phyloP scores from a whole-genome alignment of 257 asterid species.

The Plantago ovata region DNA sequence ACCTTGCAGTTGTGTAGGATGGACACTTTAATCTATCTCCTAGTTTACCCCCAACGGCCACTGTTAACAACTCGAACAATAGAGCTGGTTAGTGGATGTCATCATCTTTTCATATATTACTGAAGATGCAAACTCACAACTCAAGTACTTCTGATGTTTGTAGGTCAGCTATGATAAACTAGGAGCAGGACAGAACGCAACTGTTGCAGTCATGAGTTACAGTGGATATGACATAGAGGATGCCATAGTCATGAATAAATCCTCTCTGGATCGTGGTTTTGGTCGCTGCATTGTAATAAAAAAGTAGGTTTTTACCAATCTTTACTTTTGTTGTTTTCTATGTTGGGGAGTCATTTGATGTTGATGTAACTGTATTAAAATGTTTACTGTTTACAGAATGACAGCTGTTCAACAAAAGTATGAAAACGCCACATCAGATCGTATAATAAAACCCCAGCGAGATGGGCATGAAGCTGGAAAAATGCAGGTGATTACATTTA shows the following conservation, averaged over 20 bases:
- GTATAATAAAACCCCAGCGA: constrained; percentile 55
- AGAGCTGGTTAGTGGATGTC: constrained; percentile 68
- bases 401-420: constrained; percentile 55
- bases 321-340: neutral
- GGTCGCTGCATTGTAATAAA: constrained; percentile 95
- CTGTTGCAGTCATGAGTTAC: constrained; percentile 97
- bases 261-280: constrained; percentile 97
- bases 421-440: constrained; percentile 54
- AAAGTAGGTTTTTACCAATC: constrained; percentile 37
- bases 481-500: constrained; percentile 55
- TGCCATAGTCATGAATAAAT: constrained; percentile 95
- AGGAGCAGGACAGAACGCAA: constrained; percentile 98
- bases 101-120: constrained; percentile 6
- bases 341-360: neutral
- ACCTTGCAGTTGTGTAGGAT: constrained; percentile 60
- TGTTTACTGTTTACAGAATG: constrained; percentile 42
- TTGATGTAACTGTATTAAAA: constrained; percentile 10
- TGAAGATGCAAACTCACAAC: neutral
- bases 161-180: constrained; percentile 82
- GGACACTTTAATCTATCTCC: constrained; percentile 79
- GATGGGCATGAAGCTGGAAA: constrained; percentile 49
- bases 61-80: constrained; percentile 84
- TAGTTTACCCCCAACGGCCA: constrained; percentile 97
- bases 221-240: constrained; percentile 99
- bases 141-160: constrained; percentile 19